Base-by-base conservation (phyloP, 345 rosid genomes). In the Populus tremula region DNA sequence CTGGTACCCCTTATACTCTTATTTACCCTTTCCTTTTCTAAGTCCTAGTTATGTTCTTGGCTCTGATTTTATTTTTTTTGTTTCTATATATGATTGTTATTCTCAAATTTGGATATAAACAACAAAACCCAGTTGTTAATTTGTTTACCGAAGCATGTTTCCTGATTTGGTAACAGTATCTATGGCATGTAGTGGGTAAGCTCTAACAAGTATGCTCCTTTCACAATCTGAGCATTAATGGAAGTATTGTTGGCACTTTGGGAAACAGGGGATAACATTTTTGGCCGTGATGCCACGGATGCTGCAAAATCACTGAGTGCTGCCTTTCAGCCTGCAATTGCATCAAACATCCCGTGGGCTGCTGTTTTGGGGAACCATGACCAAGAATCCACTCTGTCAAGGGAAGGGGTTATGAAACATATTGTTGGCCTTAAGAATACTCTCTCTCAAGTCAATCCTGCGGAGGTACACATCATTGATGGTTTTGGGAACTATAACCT, bases 401-500 rank as follows among this genome's bases (percentile, higher is more conserved):
- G 99, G 86, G 90, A 89, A 83, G 90, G 90, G 41, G 86, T 95
- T 36, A 95, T 93, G 98, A 93, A 88, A 70, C 89, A 96, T 80
- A 82, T 96, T 16, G 91, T 82, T 71, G 88, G 83, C 50, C 79
- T 96, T 67, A 81, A 88, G 23, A 85, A 92, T 85, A 81, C 98
- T 17, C 69, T 91, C 83, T 89, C 99, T 78, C 85, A 72, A 82
- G 75, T 96, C 65, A 92, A 96, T 85, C 97, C 97, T 78, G 63
- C 73, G 0, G 92, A 79, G 29, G 71, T 75, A 21, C 83, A 81
- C 38, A 68, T 71, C 23, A 92, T 93, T 66, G 98, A 93, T 79
- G 98, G 98, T 31, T 96, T 96, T 73, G 98, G 99, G 4, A 95
- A 95, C 81, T 93, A 92, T 85, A 93, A 93, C 85, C 82, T 96